Evolutionary conservation across 2,329 filamentous ascomycete species (phyloP), one percentile per base, ranked within the genome.

Genomic region (Cucurbitaria berberidis): DNA sequence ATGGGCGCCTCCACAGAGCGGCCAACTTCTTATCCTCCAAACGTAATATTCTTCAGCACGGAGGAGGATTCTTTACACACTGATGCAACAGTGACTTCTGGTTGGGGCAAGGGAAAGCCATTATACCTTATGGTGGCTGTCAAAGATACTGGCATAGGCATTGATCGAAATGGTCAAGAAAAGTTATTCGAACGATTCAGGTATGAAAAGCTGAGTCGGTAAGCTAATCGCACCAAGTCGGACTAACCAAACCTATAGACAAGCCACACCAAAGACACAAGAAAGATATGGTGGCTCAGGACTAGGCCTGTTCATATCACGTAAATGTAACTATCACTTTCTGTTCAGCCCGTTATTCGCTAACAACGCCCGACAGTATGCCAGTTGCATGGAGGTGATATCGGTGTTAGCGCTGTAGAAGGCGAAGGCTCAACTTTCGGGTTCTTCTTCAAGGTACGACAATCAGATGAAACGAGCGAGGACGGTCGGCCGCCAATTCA

Each of bases 71-170:
- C 68, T 0, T 73, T 75, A 19, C 73, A 74, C 9, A 70, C 78
- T 18, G 77, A 80, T 53, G 73, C 73, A 1, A 80, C 77, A 1
- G 72, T 70, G 50, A 69, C 64, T 3, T 55, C 64, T 0, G 77
- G 79, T 19, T 80, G 77, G 78, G 77, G 77, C 0, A 54, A 61
- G 4, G 76, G 77, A 1, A 63, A 72, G 0, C 38, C 65, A 1
- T 48, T 78, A 8, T 80, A 78, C 51, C 62, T 80, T n/a, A 75
- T 78, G 73, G 72, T 79, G 1, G 76, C 77, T 2, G 75, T 79
- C 16, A 74, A 73, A 45, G 77, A 80, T 42, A 76, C 74, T 19
- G 74, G 61, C 5, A 78, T 78, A 26, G 78, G 78, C 2, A 79
- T 80, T 48, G 73, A 65, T 44, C 50, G 56, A 15, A 71, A 77